A percentile compares a stretch with the other conserved stretches of the same genome.
These are phyloP conservation scores for Canna indica DNA, from an alignment of 176 grass and related monocot genomes.

Conservation along the genomic window DNA sequence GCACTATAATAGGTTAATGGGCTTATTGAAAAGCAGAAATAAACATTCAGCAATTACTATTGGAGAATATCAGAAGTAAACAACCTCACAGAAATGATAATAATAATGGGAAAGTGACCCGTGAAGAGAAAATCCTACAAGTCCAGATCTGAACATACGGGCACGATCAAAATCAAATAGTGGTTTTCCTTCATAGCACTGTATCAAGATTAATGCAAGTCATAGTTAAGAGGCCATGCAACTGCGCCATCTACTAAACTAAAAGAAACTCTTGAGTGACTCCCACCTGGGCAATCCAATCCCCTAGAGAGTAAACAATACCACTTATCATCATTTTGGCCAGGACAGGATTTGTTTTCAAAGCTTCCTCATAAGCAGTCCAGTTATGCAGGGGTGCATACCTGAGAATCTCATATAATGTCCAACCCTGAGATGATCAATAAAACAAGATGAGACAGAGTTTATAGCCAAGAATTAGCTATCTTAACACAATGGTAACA, in stretches of 20 bases:
- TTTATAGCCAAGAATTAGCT: too few species aligned
- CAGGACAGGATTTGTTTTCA: constrained; percentile 83
- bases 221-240: background rate
- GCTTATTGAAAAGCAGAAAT: background rate
- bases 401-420: constrained; percentile 76
- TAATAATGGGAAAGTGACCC: constrained; percentile 97
- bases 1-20: background rate
- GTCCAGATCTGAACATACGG: constrained; percentile 78
- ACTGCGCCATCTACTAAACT: background rate
- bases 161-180: constrained; percentile 87
- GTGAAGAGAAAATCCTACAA: constrained; percentile 86
- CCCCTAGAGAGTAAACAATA: constrained; percentile 82
- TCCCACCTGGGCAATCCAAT: constrained; percentile 92
- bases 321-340: constrained; percentile 99
- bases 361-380: constrained; percentile 84
- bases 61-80: background rate
- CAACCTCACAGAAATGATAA: constrained; percentile 86
- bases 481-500: background rate
- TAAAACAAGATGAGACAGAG: background rate
- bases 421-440: constrained; percentile 63
- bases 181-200: constrained; percentile 87
- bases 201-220: constrained; percentile 12
- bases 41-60: constrained; percentile 4
- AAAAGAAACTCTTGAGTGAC: background rate
- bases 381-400: constrained; percentile 96